Base-by-base conservation (phyloP, 2,329 filamentous ascomycete genomes). In the Davidsoniella australis region DNA sequence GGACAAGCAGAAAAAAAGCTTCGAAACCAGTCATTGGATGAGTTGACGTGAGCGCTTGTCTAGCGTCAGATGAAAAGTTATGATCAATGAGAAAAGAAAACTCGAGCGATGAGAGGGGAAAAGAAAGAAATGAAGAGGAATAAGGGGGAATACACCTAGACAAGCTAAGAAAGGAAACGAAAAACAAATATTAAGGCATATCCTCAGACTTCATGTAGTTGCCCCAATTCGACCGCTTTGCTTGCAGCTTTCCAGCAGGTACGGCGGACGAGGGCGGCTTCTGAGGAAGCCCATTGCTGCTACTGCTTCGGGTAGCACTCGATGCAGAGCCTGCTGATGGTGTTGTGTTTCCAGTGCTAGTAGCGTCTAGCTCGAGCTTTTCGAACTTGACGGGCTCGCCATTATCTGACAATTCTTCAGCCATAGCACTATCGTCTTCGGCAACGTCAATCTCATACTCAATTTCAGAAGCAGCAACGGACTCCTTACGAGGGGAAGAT, bases 231-330 rank as follows among this genome's bases (percentile, higher is more conserved):
- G 43, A 43, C 18, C 50, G 46, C 63, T 59, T 68, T 64, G 56
- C 63, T 63, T 54, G 60, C 61, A 36, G 63, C 55, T 54, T 66
- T 64, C 66, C 63, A 66, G 41, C 62, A 63, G 18, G 48, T 43
- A 47, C 51, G 46, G 41, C 45, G 38, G 47, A 53, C 33, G 41
- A 45, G 29, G 42, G 50, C 9, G 43, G 55, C 42, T 36, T 46
- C 40, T 47, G 53, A 18, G 49, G 53, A 41, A 51, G 48, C 29
- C 39, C 44, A 40, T 63, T 65, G 20, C 12, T 33, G 29, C 29
- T 33, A 33, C 12, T 33, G 58, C 48, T 38, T 63, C 63, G 38
- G 56, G 61, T 36, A 61, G 58, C 18, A 54, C 55, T 20, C 41
- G 50, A 29, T 48, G 40, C 18, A 55, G 29, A 33, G 8, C 8